Percentiles rank a stretch among this genome's conserved stretches.
phyloP scores from a whole-genome alignment of 305 asterid genomes.

The Fraxinus albicans region DNA sequence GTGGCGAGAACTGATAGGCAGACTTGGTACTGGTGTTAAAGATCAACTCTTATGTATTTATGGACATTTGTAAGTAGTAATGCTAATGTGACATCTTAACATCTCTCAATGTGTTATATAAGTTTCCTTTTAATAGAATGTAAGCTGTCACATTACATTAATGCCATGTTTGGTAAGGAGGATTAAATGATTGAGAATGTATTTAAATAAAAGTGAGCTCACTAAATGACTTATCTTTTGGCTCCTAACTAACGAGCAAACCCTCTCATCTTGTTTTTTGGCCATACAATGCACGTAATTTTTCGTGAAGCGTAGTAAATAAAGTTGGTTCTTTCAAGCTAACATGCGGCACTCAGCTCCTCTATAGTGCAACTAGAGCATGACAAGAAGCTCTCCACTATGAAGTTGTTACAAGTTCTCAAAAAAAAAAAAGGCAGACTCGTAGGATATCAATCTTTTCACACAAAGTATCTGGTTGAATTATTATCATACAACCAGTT shows the following conservation, averaged over 20 bases:
- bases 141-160: background rate
- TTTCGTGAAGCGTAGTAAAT: background rate
- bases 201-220: background rate
- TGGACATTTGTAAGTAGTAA: conserved; percentile 15
- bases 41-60: background rate
- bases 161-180: background rate
- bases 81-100: conserved; percentile 19
- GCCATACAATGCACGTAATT: background rate
- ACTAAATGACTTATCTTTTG: background rate
- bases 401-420: background rate
- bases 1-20: conserved; percentile 16
- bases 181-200: background rate
- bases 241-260: background rate
- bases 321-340: background rate
- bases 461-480: background rate
- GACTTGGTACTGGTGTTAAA: conserved; percentile 15
- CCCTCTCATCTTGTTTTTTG: background rate
- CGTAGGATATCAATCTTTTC: background rate
- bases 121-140: background rate
- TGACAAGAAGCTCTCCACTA: background rate
- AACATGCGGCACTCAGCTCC: background rate
- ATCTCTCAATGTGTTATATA: background rate
- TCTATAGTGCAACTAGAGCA: background rate
- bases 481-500: background rate
- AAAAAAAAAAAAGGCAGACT: background rate